A percentile compares a stretch with the other conserved stretches of the same genome.
Conservation (phyloP, 1,139 yeast genomes). For the Saccharomyces pastorianus region DNA sequence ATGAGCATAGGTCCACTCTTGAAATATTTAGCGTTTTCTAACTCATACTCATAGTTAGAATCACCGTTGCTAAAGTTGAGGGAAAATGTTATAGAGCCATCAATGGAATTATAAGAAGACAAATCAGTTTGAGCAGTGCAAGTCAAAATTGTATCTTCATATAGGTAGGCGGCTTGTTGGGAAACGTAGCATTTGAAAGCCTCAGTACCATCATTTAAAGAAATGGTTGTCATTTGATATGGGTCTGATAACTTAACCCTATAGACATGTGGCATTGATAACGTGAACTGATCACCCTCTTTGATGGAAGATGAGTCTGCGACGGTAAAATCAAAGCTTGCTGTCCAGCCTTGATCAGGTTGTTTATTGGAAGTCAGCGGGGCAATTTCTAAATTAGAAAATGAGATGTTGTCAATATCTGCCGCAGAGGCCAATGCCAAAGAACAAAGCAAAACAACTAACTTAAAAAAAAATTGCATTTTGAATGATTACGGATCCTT, state of each 20-base stretch:
- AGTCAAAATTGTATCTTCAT: conserved; percentile 23
- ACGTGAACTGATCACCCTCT: conserved; percentile 25
- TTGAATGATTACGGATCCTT: not conserved
- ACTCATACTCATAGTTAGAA: conserved; percentile 24
- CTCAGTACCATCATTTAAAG: conserved; percentile 21
- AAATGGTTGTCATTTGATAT: conserved; percentile 11
- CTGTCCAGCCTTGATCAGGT: conserved; percentile 32
- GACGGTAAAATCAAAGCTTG: conserved; percentile 26
- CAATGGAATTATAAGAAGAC: conserved; percentile 15
- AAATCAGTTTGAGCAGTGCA: conserved; percentile 26
- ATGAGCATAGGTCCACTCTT: conserved; percentile 21
- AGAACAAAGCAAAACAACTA: not conserved
- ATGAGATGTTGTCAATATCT: conserved; percentile 11
- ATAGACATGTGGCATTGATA: conserved; percentile 29
- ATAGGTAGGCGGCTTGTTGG: conserved; percentile 31
- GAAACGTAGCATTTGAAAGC: conserved; percentile 29
- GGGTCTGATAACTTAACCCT: conserved; percentile 29
- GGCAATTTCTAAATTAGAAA: conserved; percentile 18
- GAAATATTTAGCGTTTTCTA: conserved; percentile 26
- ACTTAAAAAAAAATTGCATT: not conserved
- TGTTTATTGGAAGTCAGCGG: conserved; percentile 15
- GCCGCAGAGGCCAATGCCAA: conserved; percentile 13
- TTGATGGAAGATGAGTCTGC: conserved; percentile 15
- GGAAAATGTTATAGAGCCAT: conserved; percentile 27
- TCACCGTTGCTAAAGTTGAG: conserved; percentile 33